Percentiles rank a stretch among this genome's conserved stretches.
Conservation (phyloP, 495 filamentous ascomycete genomes). For the Hypoxylon fuscum region DNA sequence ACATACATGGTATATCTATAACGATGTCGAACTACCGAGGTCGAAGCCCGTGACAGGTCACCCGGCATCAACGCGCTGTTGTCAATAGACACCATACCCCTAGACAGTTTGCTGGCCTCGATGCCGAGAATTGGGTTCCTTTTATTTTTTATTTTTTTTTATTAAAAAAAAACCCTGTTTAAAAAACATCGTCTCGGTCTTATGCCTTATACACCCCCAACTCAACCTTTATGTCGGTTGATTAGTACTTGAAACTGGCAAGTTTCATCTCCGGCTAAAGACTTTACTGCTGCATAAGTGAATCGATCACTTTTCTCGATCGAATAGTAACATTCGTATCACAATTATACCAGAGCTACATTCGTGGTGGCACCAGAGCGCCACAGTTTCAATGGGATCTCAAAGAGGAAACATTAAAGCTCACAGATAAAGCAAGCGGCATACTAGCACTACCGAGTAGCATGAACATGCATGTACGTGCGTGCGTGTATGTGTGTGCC, state of each 20-base stretch:
- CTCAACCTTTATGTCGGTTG: slow-evolving; percentile 1
- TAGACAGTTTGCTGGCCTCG: not conserved
- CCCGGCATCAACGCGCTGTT: slow-evolving; percentile 3
- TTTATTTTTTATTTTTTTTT: too few relatives aligned
- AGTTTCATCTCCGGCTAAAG: slow-evolving; percentile 14
- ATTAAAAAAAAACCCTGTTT: too few relatives aligned
- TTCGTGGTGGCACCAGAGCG: not conserved
- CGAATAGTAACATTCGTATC: not conserved
- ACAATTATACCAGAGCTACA: not conserved
- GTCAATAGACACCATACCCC: slow-evolving; percentile 1
- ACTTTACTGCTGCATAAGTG: not conserved
- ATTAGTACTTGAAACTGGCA: not conserved
- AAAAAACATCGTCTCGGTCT: too few relatives aligned
- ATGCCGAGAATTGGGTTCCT: too few relatives aligned
- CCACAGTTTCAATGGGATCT: slow-evolving; percentile 1
- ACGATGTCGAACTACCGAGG: slow-evolving; percentile 34
- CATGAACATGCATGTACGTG: slow-evolving; percentile 20
- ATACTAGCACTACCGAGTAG: slow-evolving; percentile 28
- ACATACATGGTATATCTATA: too few relatives aligned
- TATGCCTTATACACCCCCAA: too few relatives aligned
- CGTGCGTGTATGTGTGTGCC: slow-evolving; percentile 4
- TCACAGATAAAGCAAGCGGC: slow-evolving; percentile 23
- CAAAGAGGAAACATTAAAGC: slow-evolving; percentile 3
- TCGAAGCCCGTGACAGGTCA: slow-evolving; percentile 15
- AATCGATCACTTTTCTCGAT: slow-evolving; percentile 8